Percentiles rank a stretch among this genome's conserved stretches.
These are phyloP conservation scores for Sindora glabra DNA, from an alignment of 306 rosid species.

Conservation along the genomic window DNA sequence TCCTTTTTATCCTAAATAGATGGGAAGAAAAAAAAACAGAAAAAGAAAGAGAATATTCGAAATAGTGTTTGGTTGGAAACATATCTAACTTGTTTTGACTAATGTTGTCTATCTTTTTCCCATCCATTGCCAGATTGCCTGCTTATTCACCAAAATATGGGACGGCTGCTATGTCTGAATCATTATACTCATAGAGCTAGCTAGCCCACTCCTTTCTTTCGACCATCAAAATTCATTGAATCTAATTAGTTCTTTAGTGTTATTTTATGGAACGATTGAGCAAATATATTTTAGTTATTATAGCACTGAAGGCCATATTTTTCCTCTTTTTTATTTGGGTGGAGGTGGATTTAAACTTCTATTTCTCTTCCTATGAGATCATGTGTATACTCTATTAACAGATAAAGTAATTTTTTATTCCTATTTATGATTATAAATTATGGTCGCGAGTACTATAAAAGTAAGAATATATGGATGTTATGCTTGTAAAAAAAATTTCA, in stretches of 20 bases:
- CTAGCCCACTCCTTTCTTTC: constrained; percentile 10
- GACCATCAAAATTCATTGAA: constrained; percentile 15
- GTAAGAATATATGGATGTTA: no score
- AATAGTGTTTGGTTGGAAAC: constrained; percentile 26
- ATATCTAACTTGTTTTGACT: constrained; percentile 32
- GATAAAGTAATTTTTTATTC: no score
- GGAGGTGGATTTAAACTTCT: no score
- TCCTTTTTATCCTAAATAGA: not conserved
- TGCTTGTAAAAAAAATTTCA: no score
- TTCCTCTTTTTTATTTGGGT: no score
- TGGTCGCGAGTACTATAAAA: no score
- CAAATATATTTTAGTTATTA: no score
- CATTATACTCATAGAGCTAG: not conserved
- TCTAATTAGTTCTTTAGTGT: not conserved
- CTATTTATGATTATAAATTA: no score
- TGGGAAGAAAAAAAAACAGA: not conserved
- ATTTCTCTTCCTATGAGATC: no score
- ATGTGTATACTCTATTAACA: no score
- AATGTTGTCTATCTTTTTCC: constrained; percentile 29
- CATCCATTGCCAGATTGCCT: constrained; percentile 20
- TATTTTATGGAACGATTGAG: no score
- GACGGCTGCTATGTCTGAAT: constrained; percentile 17
- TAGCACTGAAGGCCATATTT: no score
- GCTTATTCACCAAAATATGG: constrained; percentile 22
- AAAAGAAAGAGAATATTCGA: constrained; percentile 23